A percentile compares a stretch with the other conserved stretches of the same genome.
These are phyloP conservation scores for Aspergillus pseudoviridinutans DNA, from an alignment of 2,329 filamentous ascomycete species.

Conservation along the genomic window DNA sequence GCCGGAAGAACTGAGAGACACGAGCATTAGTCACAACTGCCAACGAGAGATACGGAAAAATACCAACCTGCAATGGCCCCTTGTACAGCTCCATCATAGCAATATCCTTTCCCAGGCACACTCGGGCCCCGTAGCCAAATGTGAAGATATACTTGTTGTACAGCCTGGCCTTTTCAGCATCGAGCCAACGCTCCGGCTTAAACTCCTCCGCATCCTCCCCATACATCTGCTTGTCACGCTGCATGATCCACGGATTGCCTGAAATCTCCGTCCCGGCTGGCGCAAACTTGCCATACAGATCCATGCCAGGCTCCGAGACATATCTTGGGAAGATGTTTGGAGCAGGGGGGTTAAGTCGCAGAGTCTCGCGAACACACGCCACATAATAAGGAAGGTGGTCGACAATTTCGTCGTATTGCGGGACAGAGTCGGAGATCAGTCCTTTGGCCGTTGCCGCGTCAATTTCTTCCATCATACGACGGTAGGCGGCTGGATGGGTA, in stretches of 20 bases:
- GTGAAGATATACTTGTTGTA: conserved; percentile 48
- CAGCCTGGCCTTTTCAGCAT: conserved; percentile 35
- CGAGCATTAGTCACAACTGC: background rate
- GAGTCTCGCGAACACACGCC: conserved; percentile 49
- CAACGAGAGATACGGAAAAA: background rate
- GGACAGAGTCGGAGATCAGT: conserved; percentile 28
- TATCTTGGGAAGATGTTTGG: conserved; percentile 50
- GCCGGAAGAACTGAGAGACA: conserved; percentile 27
- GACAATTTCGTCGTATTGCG: conserved; percentile 42
- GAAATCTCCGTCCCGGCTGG: conserved; percentile 46
- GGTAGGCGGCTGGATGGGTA: conserved; percentile 38
- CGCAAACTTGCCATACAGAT: conserved; percentile 38
- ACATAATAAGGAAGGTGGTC: conserved; percentile 46
- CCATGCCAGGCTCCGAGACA: conserved; percentile 34
- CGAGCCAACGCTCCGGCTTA: conserved; percentile 41
- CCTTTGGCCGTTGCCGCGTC: conserved; percentile 34
- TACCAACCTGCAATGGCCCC: conserved; percentile 30
- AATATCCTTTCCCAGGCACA: conserved; percentile 49
- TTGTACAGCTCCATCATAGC: conserved; percentile 54
- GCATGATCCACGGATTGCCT: conserved; percentile 46
- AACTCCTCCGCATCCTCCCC: conserved; percentile 40
- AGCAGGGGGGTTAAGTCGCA: conserved; percentile 50
- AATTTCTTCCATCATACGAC: conserved; percentile 47
- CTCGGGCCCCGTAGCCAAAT: conserved; percentile 49
- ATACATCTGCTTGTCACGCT: conserved; percentile 42